Base-by-base conservation (phyloP, 768 basidiomycete genomes). In the Asterophora lycoperdoides region DNA sequence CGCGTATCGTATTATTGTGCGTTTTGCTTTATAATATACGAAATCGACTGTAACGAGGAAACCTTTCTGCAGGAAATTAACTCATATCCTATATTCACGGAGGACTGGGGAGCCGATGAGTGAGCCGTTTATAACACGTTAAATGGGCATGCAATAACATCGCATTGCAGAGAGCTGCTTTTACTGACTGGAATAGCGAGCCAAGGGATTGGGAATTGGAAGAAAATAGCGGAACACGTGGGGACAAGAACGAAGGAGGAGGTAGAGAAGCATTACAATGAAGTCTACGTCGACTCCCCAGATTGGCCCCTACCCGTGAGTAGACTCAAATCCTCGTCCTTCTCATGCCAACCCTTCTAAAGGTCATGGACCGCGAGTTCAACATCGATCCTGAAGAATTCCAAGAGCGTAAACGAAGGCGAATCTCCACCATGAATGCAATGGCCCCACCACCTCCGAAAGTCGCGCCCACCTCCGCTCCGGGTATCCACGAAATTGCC, bases 81-180 rank as follows among this genome's bases (percentile, higher is more conserved):
- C 64, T 93, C 95, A 7, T 91, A 94, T 67, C 96, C 95, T 2
- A 96, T 99, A 60, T 95, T 96, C 60, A 78, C 84, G 7, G 83
- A 86, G 48, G 92, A 95, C 64, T 98, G 95, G 96, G 95, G 93
- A 33, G 95, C 94, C 8, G 95, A 98, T 66, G 95, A 99, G 91
- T 93, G 58, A 67, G 84, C 19, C 17, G 72, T 2, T 34, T 44
- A 17, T 26, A 15, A 8, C 18, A 17, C 34, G 14, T 30, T 34
- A 26, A 2, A 44, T 19, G 28, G 40, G 36, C 35, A 28, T 23
- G 2, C 32, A 17, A 29, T 37, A 40, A 42, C 33, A 35, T 41
- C 9, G 46, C 42, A 44, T 55, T 51, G 19, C 56, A 94, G 92
- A 69, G 95, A 99, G 64, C 75, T 98, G 2, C 71, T 95, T 6